Evolutionary conservation across 768 basidiomycete genomes (phyloP), one percentile per base, ranked within the genome.

Genomic region (Suillus plorans): DNA sequence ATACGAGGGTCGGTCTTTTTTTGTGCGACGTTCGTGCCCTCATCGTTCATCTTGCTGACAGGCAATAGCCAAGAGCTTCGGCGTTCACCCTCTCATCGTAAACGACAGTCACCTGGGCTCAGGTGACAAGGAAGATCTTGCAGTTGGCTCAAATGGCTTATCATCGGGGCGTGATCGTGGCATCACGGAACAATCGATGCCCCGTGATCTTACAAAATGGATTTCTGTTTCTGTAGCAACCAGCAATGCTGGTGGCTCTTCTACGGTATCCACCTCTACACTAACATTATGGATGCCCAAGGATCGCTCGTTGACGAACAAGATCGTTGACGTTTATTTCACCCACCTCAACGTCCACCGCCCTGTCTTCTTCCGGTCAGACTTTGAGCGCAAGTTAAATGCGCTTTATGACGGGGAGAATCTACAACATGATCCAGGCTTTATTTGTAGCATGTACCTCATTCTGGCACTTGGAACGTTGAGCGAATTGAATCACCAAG

Each of bases 391-490:
- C 69, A 80, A 82, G 16, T 76, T 94, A 61, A 79, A 85, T 52
- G 82, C 85, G 31, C 81, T 92, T n/a, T 95, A 94, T 71, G 83
- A 86, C 0, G 82, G 82, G 56, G 74, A 79, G 8, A 71, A 80
- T 39, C 67, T 81, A 3, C 82, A 85, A 28, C 80, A 86, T 67
- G 92, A 94, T 71, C 89, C 91, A 14, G 93, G 93, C 22, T 91
- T 86, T 74, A 71, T 95, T 5, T 94, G 90, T 76, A 87, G 88
- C 73, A 73, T 90, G 64, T 94, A 94, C 72, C 80, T 94, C 34
- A 79, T 94, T 47, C 77, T 94, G 60, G 92, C 91, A 0, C 83
- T 95, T 1, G 92, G 92, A 3, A 93, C 93, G 2, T 81, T 94
- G 68, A 89, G 88, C 77, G 91, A 94, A 69, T 82, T 93, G 68